Base-by-base conservation (phyloP, 345 rosid genomes). In the Excoecaria agallocha region DNA sequence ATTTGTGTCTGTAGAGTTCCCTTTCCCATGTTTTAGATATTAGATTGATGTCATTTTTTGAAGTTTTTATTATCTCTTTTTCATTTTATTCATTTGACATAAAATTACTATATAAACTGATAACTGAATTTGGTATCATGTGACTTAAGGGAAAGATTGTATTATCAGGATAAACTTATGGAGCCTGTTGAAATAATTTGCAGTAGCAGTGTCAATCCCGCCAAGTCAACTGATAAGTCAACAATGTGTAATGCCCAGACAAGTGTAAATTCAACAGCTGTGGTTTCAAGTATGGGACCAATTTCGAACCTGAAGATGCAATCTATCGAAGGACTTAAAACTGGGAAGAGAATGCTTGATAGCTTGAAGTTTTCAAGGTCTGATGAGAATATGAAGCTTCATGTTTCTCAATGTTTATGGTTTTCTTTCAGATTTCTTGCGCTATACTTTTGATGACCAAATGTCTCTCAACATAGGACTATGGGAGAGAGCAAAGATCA, bases 321-420 rank as follows among this genome's bases (percentile, higher is more conserved):
- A 63, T 68, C 87, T 77, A 62, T 79, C 54, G 88, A 86, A 76
- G 86, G 78, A 66, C 78, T 77, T 73, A 84, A 83, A 78, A 72
- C 76, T 84, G 85, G n/a, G 51, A 89, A 82, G 85, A 78, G 68
- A 61, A 65, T 65, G 71, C 64, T 84, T 76, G 86, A 82, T 82
- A 75, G 83, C 77, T 72, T 84, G 60, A 86, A 77, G 76, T 77
- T 39, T 70, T 82, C 67, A 66, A 85, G 91, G 97, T 90, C 73
- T 63, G 62, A 76, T 45, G 58, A 73, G 3, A 39, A 46, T 30
- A 39, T 63, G 60, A 16, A n/a, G 20, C 69, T 22, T 46, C 13
- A 45, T 68, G 56, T 74, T 72, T n/a, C 70, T 60, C 49, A 68
- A 24, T 66, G 25, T 20, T 50, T 39, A 51, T 38, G 20, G 46